These are phyloP conservation scores for Ceratobasidium sp. DNA, from an alignment of 1,284 basidiomycete genomes.

Conservation along the genomic window DNA sequence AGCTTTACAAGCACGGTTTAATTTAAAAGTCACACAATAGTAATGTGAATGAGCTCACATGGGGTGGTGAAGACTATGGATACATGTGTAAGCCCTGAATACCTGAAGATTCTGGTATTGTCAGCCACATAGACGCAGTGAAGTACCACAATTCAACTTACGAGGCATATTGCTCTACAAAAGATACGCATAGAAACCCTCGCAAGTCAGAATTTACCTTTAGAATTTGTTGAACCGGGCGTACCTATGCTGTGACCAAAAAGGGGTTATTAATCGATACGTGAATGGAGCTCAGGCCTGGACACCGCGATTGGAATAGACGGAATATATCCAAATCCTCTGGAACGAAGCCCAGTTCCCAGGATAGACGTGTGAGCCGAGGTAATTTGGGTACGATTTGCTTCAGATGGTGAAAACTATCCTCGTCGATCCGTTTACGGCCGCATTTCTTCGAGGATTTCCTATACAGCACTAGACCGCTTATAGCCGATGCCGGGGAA, in stretches of 20 bases:
- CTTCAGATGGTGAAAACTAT: not conserved
- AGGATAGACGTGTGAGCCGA: not conserved
- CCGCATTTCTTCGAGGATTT: not conserved
- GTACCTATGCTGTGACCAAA: no score
- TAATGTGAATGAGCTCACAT: no score
- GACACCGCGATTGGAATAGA: not conserved
- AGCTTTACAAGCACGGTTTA: no score
- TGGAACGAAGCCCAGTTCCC: not conserved
- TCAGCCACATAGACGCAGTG: no score
- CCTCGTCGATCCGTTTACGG: not conserved
- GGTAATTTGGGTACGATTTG: not conserved
- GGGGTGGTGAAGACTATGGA: no score
- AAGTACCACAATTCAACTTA: no score
- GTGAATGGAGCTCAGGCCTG: not conserved
- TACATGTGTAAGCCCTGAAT: no score
- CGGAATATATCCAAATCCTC: not conserved
- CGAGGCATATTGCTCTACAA: no score
- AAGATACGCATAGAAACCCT: no score
- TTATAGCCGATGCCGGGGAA: not conserved
- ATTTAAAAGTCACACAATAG: no score
- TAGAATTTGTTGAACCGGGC: not conserved
- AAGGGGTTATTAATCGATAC: not conserved
- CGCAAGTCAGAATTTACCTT: no score
- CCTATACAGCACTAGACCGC: not conserved
- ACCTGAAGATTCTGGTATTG: no score